phyloP scores from a whole-genome alignment of 176 grass and related monocot species.

The Thalia dealbata region DNA sequence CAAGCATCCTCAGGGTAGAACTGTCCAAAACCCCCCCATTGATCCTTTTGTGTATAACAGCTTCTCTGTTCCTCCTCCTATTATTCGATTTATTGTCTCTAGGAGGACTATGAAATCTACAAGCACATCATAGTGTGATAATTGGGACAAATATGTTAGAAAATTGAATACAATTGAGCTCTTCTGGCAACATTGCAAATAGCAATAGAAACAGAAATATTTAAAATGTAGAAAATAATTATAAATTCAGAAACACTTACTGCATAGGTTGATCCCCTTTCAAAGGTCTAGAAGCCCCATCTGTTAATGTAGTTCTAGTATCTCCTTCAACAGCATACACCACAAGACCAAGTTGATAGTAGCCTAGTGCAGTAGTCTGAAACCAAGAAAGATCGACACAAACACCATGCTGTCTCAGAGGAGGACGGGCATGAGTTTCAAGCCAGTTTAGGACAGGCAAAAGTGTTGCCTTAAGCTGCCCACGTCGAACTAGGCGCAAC shows the following conservation, averaged over 20 bases:
- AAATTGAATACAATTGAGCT: not conserved
- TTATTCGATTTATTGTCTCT: conserved; percentile 39
- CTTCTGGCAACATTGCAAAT: not conserved
- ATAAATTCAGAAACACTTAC: conserved; percentile 37
- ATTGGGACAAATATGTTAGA: not conserved
- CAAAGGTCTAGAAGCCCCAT: conserved; percentile 49
- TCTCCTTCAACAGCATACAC: conserved; percentile 80
- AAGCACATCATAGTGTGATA: conserved; percentile 10
- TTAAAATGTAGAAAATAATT: not conserved
- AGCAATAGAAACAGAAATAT: not conserved
- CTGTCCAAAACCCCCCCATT: conserved; percentile 62
- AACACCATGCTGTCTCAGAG: conserved; percentile 48
- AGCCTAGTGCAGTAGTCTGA: conserved; percentile 81
- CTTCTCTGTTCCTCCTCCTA: conserved; percentile 45
- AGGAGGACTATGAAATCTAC: conserved; percentile 30
- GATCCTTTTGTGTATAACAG: conserved; percentile 69
- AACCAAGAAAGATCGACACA: conserved; percentile 80
- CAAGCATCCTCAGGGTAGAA: conserved; percentile 55
- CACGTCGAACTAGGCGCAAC: conserved; percentile 70
- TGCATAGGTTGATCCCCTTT: conserved; percentile 35
- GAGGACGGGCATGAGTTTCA: conserved; percentile 79
- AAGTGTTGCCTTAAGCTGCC: conserved; percentile 64
- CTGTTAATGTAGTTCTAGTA: conserved; percentile 21
- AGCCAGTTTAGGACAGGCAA: conserved; percentile 82
- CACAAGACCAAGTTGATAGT: conserved; percentile 89